Percentiles rank a stretch among this genome's conserved stretches.
Evolutionary conservation across 2,329 filamentous ascomycete species (phyloP).

Genomic region (Cordyceps pruinosa): DNA sequence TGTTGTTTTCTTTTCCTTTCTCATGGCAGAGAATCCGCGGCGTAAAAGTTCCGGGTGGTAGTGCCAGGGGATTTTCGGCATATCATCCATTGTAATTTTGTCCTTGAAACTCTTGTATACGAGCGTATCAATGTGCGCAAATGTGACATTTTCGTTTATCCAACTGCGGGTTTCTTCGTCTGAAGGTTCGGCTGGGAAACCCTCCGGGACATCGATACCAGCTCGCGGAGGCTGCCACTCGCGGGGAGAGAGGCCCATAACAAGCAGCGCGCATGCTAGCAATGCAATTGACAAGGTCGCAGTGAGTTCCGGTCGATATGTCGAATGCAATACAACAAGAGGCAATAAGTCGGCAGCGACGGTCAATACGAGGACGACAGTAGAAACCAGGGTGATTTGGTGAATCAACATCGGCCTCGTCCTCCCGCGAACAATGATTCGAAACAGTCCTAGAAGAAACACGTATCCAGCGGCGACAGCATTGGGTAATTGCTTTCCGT

Average conservation of each 20-base stretch:
- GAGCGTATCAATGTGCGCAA: constrained; percentile 21
- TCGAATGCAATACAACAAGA: constrained; percentile 25
- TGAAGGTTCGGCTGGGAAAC: constrained; percentile 32
- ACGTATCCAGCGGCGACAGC: constrained; percentile 32
- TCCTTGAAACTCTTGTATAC: constrained; percentile 36
- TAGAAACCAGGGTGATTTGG: constrained; percentile 37
- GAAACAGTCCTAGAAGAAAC: constrained; percentile 38
- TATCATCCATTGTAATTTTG: constrained; percentile 38
- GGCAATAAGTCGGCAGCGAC: constrained; percentile 33
- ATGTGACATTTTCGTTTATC: constrained; percentile 44
- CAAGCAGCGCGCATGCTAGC: constrained; percentile 28
- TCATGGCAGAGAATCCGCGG: neutral
- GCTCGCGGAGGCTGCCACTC: constrained; percentile 42
- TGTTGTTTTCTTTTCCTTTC: constrained; percentile 23
- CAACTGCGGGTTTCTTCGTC: constrained; percentile 48
- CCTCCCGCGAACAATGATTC: constrained; percentile 32
- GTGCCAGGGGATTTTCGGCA: constrained; percentile 46
- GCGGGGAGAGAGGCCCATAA: constrained; percentile 40
- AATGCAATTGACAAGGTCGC: constrained; percentile 8
- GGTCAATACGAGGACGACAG: constrained; percentile 27
- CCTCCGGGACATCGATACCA: constrained; percentile 30
- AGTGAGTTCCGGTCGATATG: neutral
- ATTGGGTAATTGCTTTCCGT: constrained; percentile 27
- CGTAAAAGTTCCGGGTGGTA: constrained; percentile 5
- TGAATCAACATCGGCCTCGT: constrained; percentile 42